A percentile compares a stretch with the other conserved stretches of the same genome.
phyloP scores from a whole-genome alignment of 331 rosid species.

The Rhamnella rubrinervis region DNA sequence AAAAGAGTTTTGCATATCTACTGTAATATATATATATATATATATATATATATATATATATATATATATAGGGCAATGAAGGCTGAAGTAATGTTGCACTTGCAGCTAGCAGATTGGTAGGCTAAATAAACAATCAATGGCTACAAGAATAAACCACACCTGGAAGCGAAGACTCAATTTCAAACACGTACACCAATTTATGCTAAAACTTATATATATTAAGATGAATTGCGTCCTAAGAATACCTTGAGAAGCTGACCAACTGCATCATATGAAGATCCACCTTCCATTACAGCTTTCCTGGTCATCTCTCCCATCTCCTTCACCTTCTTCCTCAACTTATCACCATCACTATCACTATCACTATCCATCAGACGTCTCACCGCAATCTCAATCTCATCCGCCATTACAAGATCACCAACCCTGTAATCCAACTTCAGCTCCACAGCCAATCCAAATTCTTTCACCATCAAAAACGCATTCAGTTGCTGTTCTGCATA shows the following conservation, averaged over 20 bases:
- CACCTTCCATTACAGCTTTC: slow-evolving; percentile 33
- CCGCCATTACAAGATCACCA: slow-evolving; percentile 37
- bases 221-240: slow-evolving; percentile 17
- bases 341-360: slow-evolving; percentile 2
- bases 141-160: no score
- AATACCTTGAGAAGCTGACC: slow-evolving; percentile 31
- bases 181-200: no score
- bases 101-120: no score
- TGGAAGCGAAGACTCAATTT: no score
- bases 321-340: slow-evolving; percentile 44
- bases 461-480: slow-evolving; percentile 33
- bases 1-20: no score
- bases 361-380: slow-evolving; percentile 38
- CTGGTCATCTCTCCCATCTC: slow-evolving; percentile 42
- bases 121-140: no score
- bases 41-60: no score
- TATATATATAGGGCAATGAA: no score
- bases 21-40: no score
- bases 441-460: slow-evolving; percentile 27
- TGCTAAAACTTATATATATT: not conserved
- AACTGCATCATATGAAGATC: slow-evolving; percentile 43
- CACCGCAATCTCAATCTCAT: slow-evolving; percentile 49
- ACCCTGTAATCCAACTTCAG: slow-evolving; percentile 29
- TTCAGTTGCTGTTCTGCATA: slow-evolving; percentile 35
- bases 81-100: no score